Base-by-base conservation (phyloP, 106 monocot species). In the Phalaenopsis equestris region DNA sequence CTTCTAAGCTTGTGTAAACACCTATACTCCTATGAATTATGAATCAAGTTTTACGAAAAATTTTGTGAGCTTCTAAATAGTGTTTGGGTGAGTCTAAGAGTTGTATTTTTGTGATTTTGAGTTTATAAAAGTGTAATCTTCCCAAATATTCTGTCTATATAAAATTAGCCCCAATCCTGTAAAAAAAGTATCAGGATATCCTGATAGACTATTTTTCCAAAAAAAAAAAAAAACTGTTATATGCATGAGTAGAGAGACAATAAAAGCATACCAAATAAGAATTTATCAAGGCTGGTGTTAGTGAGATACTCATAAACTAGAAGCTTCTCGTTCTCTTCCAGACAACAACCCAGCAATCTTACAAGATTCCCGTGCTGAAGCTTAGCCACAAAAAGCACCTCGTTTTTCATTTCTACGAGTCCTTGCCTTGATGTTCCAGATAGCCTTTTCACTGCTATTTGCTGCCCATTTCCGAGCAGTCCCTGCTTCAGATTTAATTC, bases 321-420 rank as follows among this genome's bases (percentile, higher is more conserved):
- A 2, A 76, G n/a, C 6, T 49, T 76, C 24, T 76, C 76, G n/a
- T 30, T n/a, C 46, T 76, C 42, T 12, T 76, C 76, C 24, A 76
- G n/a, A 49, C 76, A 76, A 77, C 72, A 72, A 19, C 72, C 80
- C 14, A 73, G 56, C 30, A 81, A 73, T 46, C 81, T 52, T 8
- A 81, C 81, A 15, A 81, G 81, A 56, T 81, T 81, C 38, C 81
- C 3, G 67, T 81, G 81, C 23, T 81, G 74, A 42, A 80, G 72
- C 70, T 56, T 81, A 56, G 81, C 73, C n/a, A 81, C 56, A 41
- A 81, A 56, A 73, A 42, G 43, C 72, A 81, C 74, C 81, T 81
- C 81, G 8, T 72, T 81, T 56, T 81, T 74, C 21, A 81, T 38
- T 36, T 81, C 81, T 30, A 38, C 56, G 1, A 75, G n/a, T n/a